Percentiles rank a stretch among this genome's conserved stretches.
Evolutionary conservation across 2,329 filamentous ascomycete genomes (phyloP).

Genomic region (Exophiala mesophila): DNA sequence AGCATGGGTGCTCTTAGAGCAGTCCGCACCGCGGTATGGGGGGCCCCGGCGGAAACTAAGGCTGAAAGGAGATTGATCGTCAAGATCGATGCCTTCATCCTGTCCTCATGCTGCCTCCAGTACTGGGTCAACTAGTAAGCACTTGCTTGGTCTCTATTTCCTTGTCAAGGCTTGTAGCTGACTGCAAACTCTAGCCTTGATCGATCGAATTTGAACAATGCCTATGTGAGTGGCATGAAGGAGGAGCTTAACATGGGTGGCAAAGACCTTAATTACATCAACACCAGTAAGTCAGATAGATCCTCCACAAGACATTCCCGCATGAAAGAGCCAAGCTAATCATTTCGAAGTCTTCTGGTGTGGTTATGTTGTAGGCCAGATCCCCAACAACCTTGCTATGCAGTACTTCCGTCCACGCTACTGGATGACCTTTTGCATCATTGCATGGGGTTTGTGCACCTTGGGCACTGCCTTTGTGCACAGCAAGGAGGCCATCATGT

Average conservation of each 20-base stretch:
- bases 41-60: too few species aligned
- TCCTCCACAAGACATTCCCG: slow-evolving; percentile 49
- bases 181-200: slow-evolving; percentile 56
- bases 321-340: too few species aligned
- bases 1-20: too few species aligned
- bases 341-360: slow-evolving; percentile 3
- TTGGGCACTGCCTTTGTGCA: slow-evolving; percentile 50
- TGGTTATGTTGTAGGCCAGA: not conserved
- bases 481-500: slow-evolving; percentile 3
- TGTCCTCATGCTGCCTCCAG: slow-evolving; percentile 53
- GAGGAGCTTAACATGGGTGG: slow-evolving; percentile 49
- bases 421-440: slow-evolving; percentile 22
- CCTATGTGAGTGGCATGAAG: slow-evolving; percentile 52
- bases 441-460: slow-evolving; percentile 41
- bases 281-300: slow-evolving; percentile 57
- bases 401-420: slow-evolving; percentile 30
- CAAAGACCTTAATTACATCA: slow-evolving; percentile 53
- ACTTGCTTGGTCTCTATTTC: too few species aligned
- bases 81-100: slow-evolving; percentile 53
- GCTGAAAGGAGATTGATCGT: slow-evolving; percentile 48
- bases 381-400: slow-evolving; percentile 40
- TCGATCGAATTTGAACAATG: slow-evolving; percentile 37
- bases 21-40: too few species aligned
- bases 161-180: not conserved
- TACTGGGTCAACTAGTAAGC: too few species aligned